A percentile compares a stretch with the other conserved stretches of the same genome.
Conservation (phyloP, 2,329 filamentous ascomycete genomes). For the Verticillium nonalfalfae region DNA sequence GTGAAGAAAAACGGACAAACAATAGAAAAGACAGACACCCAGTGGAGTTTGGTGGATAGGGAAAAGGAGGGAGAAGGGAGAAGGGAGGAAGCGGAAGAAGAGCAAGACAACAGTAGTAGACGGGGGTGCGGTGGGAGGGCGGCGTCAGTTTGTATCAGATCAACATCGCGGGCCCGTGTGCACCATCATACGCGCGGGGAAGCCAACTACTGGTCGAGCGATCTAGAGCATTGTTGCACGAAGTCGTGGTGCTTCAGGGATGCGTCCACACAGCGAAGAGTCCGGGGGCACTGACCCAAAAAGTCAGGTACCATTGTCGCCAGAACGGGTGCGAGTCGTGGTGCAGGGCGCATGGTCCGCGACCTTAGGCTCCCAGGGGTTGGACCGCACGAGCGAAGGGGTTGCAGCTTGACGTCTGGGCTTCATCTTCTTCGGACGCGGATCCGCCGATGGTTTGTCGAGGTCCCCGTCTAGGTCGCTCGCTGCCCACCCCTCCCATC, state of each 20-base stretch:
- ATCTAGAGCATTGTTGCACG: neutral
- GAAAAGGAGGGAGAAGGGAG: conserved; percentile 2
- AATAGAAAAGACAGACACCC: conserved; percentile 7
- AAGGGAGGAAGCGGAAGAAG: conserved; percentile 6
- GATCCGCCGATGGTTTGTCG: neutral
- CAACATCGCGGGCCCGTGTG: neutral
- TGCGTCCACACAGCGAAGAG: neutral
- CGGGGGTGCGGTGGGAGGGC: conserved; percentile 6
- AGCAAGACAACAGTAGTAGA: conserved; percentile 1
- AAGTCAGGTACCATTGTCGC: neutral
- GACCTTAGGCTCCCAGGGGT: neutral
- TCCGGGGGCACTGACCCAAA: conserved; percentile 1
- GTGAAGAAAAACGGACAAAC: conserved; percentile 4
- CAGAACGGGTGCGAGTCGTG: neutral
- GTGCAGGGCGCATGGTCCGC: neutral
- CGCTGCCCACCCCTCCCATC: too few relatives aligned
- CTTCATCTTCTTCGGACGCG: neutral
- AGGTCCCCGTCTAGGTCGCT: neutral
- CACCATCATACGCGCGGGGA: neutral
- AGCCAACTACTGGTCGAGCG: neutral
- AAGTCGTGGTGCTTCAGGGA: conserved; percentile 1
- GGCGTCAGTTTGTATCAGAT: conserved; percentile 12
- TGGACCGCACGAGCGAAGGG: neutral
- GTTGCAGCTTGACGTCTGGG: neutral
- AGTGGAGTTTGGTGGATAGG: neutral